Base-by-base conservation (phyloP, 306 rosid genomes). In the Vigna trinervia region DNA sequence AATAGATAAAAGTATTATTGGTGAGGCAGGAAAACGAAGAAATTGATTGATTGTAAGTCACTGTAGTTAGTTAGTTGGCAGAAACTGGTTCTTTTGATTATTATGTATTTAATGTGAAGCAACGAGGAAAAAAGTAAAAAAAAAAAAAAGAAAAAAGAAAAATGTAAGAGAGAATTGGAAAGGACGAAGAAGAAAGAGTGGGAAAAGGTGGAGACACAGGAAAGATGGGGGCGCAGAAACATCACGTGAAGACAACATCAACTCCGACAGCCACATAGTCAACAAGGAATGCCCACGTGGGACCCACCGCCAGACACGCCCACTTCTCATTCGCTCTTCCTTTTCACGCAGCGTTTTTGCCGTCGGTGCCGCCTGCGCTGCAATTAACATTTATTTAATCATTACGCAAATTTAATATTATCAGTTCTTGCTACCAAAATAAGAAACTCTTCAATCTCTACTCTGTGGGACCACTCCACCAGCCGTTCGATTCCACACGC, bases 211-310 rank as follows among this genome's bases (percentile, higher is more conserved):
- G 64, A 76, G 58, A 69, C 71, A 61, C 10, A 51, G 26, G 74
- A 66, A 72, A 73, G 73, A 78, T 51, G 86, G 41, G 51, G 85
- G 81, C 83, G 88, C 84, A 74, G 88, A 83, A 75, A 85, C 81
- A 80, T 82, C 91, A 89, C 88, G 93, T 83, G 91, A 87, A 76
- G 84, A 91, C 89, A 89, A 72, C 87, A 81, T 62, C 59, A 89
- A 83, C 84, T 82, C 88, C 89, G 90, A 91, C 93, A 84, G 51
- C 28, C 69, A 74, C 88, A 60, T 85, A 84, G 91, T 89, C 90
- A 86, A 91, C 87, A 84, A 85, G 86, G 73, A 74, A 70, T 41
- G 50, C 77, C 52, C 51, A 2, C 0, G 1, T 74, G 85, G 86
- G 86, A 1, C 85, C 88, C 84, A 60, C 80, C 38, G 2, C 15